Percentiles rank a stretch among this genome's conserved stretches.
Evolutionary conservation across 2,329 filamentous ascomycete genomes (phyloP).

Genomic region (Blumeriella jaapii): DNA sequence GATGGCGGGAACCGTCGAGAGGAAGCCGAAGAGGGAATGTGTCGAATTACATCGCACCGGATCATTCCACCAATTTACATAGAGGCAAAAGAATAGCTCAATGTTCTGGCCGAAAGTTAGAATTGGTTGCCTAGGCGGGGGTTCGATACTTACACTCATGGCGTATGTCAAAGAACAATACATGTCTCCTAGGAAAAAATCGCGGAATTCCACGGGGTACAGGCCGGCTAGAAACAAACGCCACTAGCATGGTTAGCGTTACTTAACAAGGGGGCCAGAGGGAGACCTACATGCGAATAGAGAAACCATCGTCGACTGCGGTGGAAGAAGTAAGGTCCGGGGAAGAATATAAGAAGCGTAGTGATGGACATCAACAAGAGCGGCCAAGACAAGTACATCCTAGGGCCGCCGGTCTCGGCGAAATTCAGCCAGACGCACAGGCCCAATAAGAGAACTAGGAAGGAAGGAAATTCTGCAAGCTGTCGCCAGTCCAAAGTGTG

Average conservation of each 20-base stretch:
- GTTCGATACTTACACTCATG: constrained; percentile 54
- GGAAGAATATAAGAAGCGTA: constrained; percentile 59
- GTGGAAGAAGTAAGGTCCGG: constrained; percentile 62
- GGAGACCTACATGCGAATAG: constrained; percentile 64
- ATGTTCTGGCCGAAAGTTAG: constrained; percentile 62
- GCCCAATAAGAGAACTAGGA: constrained; percentile 69
- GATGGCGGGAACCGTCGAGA: constrained; percentile 70
- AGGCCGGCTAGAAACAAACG: constrained; percentile 74
- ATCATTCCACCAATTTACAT: constrained; percentile 64
- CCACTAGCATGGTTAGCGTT: constrained; percentile 45
- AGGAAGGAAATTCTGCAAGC: constrained; percentile 73
- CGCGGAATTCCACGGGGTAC: constrained; percentile 90
- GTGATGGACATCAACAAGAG: constrained; percentile 65
- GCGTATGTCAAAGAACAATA: constrained; percentile 92
- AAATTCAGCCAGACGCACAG: constrained; percentile 88
- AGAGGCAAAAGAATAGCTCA: constrained; percentile 89
- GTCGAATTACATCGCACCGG: constrained; percentile 73
- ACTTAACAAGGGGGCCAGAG: neutral
- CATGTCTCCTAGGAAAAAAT: constrained; percentile 97
- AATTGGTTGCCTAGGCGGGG: neutral
- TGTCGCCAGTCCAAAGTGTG: constrained; percentile 84
- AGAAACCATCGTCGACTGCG: constrained; percentile 74
- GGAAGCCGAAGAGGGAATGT: constrained; percentile 78
- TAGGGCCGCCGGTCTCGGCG: constrained; percentile 48
- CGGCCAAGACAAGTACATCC: constrained; percentile 77